phyloP scores from a whole-genome alignment of 306 rosid genomes.

The Vicia villosa region DNA sequence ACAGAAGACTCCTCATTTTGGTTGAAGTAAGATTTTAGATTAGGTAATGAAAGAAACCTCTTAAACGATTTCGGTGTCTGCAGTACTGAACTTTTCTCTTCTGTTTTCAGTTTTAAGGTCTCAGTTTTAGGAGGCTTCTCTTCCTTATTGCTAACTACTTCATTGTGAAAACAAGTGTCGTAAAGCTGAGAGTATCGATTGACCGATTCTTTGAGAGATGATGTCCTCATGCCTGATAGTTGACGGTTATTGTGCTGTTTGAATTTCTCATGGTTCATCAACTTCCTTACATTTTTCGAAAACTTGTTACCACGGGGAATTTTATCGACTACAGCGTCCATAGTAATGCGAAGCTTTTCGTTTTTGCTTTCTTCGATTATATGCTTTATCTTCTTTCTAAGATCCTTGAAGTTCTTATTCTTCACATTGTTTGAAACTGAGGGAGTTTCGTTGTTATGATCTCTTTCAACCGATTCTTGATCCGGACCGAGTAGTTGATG shows the following conservation, averaged over 20 bases:
- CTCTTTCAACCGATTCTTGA: constrained; percentile 11
- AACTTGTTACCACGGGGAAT: constrained; percentile 59
- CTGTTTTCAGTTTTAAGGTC: constrained; percentile 41
- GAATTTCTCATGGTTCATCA: constrained; percentile 10
- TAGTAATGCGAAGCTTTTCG: constrained; percentile 59
- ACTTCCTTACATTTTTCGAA: constrained; percentile 38
- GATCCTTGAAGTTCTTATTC: constrained; percentile 58
- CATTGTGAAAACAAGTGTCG: constrained; percentile 51
- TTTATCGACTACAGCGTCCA: constrained; percentile 74
- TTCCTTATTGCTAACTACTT: constrained; percentile 39
- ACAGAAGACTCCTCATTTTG: constrained; percentile 46
- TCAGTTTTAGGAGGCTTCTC: constrained; percentile 41
- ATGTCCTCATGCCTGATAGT: constrained; percentile 47
- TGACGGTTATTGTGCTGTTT: constrained; percentile 37
- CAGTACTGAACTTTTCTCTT: constrained; percentile 35
- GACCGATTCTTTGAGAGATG: constrained; percentile 58
- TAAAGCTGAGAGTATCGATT: constrained; percentile 63
- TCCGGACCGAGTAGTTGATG: neutral
- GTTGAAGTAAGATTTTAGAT: constrained; percentile 46
- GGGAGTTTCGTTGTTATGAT: constrained; percentile 6
- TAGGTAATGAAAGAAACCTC: constrained; percentile 70
- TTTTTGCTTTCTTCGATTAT: constrained; percentile 56
- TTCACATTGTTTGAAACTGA: constrained; percentile 32
- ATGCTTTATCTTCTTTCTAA: constrained; percentile 58
- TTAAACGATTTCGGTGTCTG: constrained; percentile 46